Evolutionary conservation across 495 filamentous ascomycete genomes (phyloP), one percentile per base, ranked within the genome.

Genomic region (Eremomyces bilateralis): DNA sequence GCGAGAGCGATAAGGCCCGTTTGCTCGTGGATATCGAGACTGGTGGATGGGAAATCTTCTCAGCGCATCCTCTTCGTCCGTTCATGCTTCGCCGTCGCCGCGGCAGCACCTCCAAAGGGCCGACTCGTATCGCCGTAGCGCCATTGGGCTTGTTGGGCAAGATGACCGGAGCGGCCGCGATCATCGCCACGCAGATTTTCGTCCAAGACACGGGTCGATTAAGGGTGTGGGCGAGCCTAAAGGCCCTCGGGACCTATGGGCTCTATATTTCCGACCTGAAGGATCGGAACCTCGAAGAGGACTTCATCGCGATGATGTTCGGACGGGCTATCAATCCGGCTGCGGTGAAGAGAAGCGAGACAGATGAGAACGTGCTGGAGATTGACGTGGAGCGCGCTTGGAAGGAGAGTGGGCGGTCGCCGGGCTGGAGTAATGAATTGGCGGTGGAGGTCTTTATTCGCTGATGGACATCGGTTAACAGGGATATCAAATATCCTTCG

Each of bases 361-460:
- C 52, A 1, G 57, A 67, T 29, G 37, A 43, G 0, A 66, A 62
- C 39, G 64, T 97, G 4, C 52, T 97, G 19, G 70, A 76, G 27
- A 63, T 95, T 19, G 78, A 95, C 60, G 48, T 83, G 4, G 66
- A 72, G 37, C 54, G 50, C 21, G 88, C 88, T 2, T 95, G 82
- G 81, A 69, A 67, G 18, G 67, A 73, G 42, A 62, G 84, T 62
- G 67, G 63, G 0, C 52, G 88, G 25, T 48, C 71, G 39, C 60
- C 67, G 25, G 73, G 79, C 13, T 92, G 80, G 78, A 76, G 71
- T 31, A 92, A 92, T 43, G 83, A 94, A 49, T 67, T 81, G 20
- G 60, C 64, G 25, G 61, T 93, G 15, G 71, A 77, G 51, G 53
- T 91, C 6, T 75, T 70, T 31, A 44, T 59, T 35, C n/a, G n/a